Base-by-base conservation (phyloP, 2,329 filamentous ascomycete genomes). In the Diaporthe citri region DNA sequence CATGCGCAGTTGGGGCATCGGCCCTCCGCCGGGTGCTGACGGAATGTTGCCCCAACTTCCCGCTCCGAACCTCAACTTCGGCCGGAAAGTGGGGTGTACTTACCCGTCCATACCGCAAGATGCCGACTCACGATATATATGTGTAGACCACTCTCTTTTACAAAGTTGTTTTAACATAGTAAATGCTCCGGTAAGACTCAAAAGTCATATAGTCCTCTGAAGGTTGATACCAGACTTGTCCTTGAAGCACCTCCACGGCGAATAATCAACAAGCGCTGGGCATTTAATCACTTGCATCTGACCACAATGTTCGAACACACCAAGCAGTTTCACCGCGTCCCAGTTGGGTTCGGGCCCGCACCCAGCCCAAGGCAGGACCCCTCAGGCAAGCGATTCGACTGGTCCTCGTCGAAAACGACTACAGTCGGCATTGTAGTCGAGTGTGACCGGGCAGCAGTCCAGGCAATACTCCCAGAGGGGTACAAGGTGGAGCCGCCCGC, bases 51-150 rank as follows among this genome's bases (percentile, higher is more conserved):
- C 64, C 64, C 46, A 52, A 39, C 64, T 67, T 52, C 31, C 64
- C 46, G 46, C 64, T 20, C 64, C 6, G 64, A n/a, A 67, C 36
- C 12, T 52, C 31, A n/a, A 67, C 43, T 2, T 52, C 43, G 62
- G 62, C 62, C 62, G 62, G 62, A 51, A 67, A 52, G 62, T 67
- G 62, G 62, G 62, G 62, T 52, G 51, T 36, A 52, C 59, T 7
- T 22, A 12, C 22, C 28, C 43, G 43, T 48, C 20, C 15, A 52
- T 34, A 39, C 43, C 46, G 2, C 25, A 17, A 52, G 46, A 52
- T 39, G 46, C 31, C 60, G 46, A n/a, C 22, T 52, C 8, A 3
- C 2, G 28, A 66, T 51, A 67, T 39, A 52, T 67, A 36, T 39
- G 12, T 55, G 31, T 17, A 51, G 20, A 52, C 39, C 3, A 52